A percentile compares a stretch with the other conserved stretches of the same genome.
phyloP scores from a whole-genome alignment of 2,329 filamentous ascomycete genomes.

The Trichophyton benhamiae region DNA sequence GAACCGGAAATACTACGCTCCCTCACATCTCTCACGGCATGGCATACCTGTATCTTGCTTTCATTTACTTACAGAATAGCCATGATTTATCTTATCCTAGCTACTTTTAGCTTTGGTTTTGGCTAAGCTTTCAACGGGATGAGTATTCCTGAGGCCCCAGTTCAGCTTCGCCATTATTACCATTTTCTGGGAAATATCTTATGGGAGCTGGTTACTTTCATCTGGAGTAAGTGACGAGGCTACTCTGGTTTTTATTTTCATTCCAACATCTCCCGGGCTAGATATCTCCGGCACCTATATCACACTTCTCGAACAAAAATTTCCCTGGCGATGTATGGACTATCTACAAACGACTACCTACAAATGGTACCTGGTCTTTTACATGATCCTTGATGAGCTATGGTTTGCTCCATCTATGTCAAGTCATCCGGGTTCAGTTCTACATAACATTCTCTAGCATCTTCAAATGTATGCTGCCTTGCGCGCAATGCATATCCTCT shows the following conservation, averaged over 20 bases:
- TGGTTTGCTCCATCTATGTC: not conserved
- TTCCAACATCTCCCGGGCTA: not conserved
- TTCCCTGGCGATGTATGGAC: not conserved
- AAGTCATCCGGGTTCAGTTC: not conserved
- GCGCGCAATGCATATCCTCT: not conserved
- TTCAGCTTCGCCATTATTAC: too few species aligned
- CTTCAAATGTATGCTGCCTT: not conserved
- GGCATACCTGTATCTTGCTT: not conserved
- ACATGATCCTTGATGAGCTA: not conserved
- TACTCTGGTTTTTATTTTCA: not conserved
- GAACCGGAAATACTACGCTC: too few species aligned
- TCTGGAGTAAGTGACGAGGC: not conserved
- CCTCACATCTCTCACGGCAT: not conserved
- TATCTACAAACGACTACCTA: not conserved
- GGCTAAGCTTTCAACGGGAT: not conserved
- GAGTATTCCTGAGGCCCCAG: not conserved
- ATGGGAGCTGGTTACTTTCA: not conserved
- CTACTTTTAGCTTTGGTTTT: not conserved
- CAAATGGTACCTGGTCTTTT: not conserved
- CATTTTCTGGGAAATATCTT: not conserved
- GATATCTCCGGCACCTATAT: too few species aligned
- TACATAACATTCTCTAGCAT: not conserved
- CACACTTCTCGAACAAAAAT: not conserved
- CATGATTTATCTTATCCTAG: not conserved
- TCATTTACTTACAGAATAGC: not conserved